Evolutionary conservation across 495 filamentous ascomycete species (phyloP), one percentile per base, ranked within the genome.

Genomic region (Aspergillus bertholletiae): DNA sequence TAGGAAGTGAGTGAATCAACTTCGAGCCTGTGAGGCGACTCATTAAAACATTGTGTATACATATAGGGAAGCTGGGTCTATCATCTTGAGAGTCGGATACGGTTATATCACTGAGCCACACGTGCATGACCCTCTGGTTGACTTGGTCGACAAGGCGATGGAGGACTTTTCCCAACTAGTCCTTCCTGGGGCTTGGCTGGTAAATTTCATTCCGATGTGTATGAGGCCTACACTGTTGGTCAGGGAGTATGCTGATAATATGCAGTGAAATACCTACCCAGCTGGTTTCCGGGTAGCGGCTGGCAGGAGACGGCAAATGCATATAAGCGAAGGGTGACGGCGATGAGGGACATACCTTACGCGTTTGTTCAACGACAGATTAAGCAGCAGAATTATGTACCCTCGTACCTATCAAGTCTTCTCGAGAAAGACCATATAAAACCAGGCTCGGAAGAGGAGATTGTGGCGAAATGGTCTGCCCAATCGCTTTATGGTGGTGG

Each of bases 401-500:
- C 60, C 2, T 79, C 73, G 0, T 74, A 67, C 40, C 15, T 75
- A 18, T 68, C 71, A 2, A 51, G 55, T 3, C 54, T 70, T 1
- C 41, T 75, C 13, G 59, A 74, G 49, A 59, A 63, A 20, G 44
- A 50, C 5, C 22, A 32, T 3, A 51, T 58, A 22, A 45, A 49
- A 0, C 7, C 21, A n/a, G 34, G 49, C 18, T 15, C 18, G 11
- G 49, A 51, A 12, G 49, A 51, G 27, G 64, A 71, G 20, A 22
- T 49, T 0, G 49, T 57, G 12, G 62, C 66, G 27, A 79, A 75
- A 50, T 75, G 69, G 70, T 55, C 72, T 22, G 72, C 79, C 7
- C 68, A 69, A 13, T 69, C 70, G 1, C 59, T 85, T 0, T 77
- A 83, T 34, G 71, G 77, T 41, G 83, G 74, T 15, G 83, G 82